These are phyloP conservation scores for Podospora australis DNA, from an alignment of 495 filamentous ascomycete genomes.

Conservation along the genomic window DNA sequence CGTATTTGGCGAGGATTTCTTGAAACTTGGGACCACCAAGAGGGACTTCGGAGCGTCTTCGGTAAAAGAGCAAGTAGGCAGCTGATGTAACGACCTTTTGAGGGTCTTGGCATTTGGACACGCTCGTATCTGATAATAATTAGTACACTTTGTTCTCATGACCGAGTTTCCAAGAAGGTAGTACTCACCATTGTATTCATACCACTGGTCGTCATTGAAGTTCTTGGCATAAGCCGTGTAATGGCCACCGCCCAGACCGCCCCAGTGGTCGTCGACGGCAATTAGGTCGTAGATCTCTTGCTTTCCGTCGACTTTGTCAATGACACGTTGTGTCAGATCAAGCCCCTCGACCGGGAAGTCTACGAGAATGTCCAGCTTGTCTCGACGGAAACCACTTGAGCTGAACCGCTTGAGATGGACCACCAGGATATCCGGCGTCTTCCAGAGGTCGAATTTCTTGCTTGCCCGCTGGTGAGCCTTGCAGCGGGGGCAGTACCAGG, in stretches of 20 bases:
- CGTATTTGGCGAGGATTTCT: constrained; percentile 54
- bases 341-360: constrained; percentile 86
- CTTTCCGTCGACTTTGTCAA: constrained; percentile 70
- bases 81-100: constrained; percentile 54
- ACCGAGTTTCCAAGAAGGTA: background rate
- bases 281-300: constrained; percentile 83
- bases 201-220: constrained; percentile 80
- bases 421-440: constrained; percentile 86
- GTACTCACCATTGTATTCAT: constrained; percentile 84
- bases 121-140: constrained; percentile 56
- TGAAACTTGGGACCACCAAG: constrained; percentile 72
- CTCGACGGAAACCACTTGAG: constrained; percentile 62
- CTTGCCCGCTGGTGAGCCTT: constrained; percentile 85
- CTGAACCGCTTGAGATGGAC: constrained; percentile 91
- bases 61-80: constrained; percentile 94
- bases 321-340: constrained; percentile 73
- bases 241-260: constrained; percentile 85
- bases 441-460: constrained; percentile 97
- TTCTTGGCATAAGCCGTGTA: constrained; percentile 94
- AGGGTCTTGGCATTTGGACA: constrained; percentile 48
- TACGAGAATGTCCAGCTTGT: constrained; percentile 87
- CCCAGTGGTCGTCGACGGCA: constrained; percentile 91
- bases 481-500: constrained; percentile 94
- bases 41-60: constrained; percentile 66
- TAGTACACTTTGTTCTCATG: constrained; percentile 1